Percentiles rank a stretch among this genome's conserved stretches.
These are phyloP conservation scores for Pelargonium australe DNA, from an alignment of 441 rosid genomes.

Conservation along the genomic window DNA sequence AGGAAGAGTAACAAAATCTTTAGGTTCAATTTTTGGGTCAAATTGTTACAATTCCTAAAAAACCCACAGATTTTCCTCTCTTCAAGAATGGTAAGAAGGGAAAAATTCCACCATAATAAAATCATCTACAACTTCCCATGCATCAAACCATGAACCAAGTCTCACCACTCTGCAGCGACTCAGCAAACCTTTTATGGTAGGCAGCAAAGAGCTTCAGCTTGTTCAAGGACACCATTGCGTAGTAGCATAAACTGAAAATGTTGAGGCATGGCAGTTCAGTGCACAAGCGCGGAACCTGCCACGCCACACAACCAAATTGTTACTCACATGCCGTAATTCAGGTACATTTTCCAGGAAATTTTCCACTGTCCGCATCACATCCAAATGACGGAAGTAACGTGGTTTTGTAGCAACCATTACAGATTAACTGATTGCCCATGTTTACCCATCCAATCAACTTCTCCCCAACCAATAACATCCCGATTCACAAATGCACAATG, in stretches of 20 bases:
- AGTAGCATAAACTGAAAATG: too few species aligned
- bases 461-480: slow-evolving; percentile 82
- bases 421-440: slow-evolving; percentile 79
- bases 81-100: slow-evolving; percentile 60
- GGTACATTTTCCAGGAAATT: slow-evolving; percentile 77
- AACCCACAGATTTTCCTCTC: slow-evolving; percentile 40
- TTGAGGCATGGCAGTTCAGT: too few species aligned
- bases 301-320: too few species aligned
- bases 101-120: slow-evolving; percentile 55
- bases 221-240: too few species aligned
- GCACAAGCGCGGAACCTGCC: too few species aligned
- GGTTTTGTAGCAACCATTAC: slow-evolving; percentile 94
- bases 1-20: slow-evolving; percentile 34
- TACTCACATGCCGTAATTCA: slow-evolving; percentile 33
- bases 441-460: slow-evolving; percentile 89
- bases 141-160: slow-evolving; percentile 54
- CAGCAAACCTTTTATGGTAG: too few species aligned
- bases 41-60: slow-evolving; percentile 44
- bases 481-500: slow-evolving; percentile 79
- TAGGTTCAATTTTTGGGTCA: slow-evolving; percentile 23
- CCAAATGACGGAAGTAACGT: slow-evolving; percentile 83
- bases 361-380: slow-evolving; percentile 58
- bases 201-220: too few species aligned
- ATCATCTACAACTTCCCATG: slow-evolving; percentile 61
- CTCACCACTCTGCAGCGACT: slow-evolving; percentile 67